phyloP scores from a whole-genome alignment of 192 early-diverging fungal genomes.

The Thoreauomyces humboldtii region DNA sequence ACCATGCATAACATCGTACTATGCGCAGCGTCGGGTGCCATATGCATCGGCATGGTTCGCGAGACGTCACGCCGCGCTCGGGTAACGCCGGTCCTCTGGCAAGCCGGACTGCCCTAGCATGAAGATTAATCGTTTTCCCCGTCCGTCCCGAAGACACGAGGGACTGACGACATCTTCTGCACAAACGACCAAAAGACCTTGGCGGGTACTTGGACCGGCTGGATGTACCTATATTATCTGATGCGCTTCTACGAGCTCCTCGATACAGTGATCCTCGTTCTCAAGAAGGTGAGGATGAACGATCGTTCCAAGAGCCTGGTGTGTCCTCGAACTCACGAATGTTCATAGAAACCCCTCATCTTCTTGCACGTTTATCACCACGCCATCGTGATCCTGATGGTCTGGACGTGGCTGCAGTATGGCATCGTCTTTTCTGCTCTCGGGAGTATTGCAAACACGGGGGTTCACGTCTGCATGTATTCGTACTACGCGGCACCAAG shows the following conservation, averaged over 20 bases:
- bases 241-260: constrained; percentile 47
- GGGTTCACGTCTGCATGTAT: constrained; percentile 54
- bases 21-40: constrained; percentile 33
- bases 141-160: constrained; percentile 20
- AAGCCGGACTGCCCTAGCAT: too few species aligned
- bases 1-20: constrained; percentile 35
- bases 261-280: constrained; percentile 50
- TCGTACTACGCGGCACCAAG: too few species aligned
- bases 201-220: constrained; percentile 32
- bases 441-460: constrained; percentile 47
- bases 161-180: constrained; percentile 47
- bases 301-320: too few species aligned
- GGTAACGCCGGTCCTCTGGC: too few species aligned
- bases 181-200: constrained; percentile 20
- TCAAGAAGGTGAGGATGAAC: constrained; percentile 44
- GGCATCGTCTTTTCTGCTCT: constrained; percentile 34
- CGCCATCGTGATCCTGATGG: constrained; percentile 53
- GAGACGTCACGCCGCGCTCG: constrained; percentile 1
- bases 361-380: constrained; percentile 58
- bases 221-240: constrained; percentile 50
- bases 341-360: constrained; percentile 45
- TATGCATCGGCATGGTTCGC: constrained; percentile 26
- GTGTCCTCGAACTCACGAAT: too few species aligned
- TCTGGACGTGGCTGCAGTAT: constrained; percentile 48
- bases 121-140: neutral